phyloP scores from a whole-genome alignment of 78 protist species.

The Dictyostelium discoideum region dicty_2.7 NC_007090.3:392501-393000 shows the following conservation, averaged over 20 bases:
- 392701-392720: conserved; percentile 15
- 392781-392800: conserved; percentile 83
- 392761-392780: conserved; percentile 82
- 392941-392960: conserved; percentile 74
- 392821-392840: conserved; percentile 93
- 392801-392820: conserved; percentile 95
- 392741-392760: conserved; percentile 76
- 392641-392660: neutral
- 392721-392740: conserved; percentile 23
- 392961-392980: conserved; percentile 89
- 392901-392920: conserved; percentile 62
- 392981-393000: conserved; percentile 62
- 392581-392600: too few relatives aligned
- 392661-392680: conserved; percentile 17
- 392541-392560: neutral
- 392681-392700: conserved; percentile 51
- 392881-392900: conserved; percentile 82
- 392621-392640: neutral
- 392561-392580: neutral
- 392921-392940: conserved; percentile 85
- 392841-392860: conserved; percentile 60
- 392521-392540: neutral
- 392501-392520: conserved; percentile 37
- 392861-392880: conserved; percentile 49
- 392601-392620: neutral